Conservation (phyloP, 1,139 yeast genomes). For the Pichia sp. region DNA sequence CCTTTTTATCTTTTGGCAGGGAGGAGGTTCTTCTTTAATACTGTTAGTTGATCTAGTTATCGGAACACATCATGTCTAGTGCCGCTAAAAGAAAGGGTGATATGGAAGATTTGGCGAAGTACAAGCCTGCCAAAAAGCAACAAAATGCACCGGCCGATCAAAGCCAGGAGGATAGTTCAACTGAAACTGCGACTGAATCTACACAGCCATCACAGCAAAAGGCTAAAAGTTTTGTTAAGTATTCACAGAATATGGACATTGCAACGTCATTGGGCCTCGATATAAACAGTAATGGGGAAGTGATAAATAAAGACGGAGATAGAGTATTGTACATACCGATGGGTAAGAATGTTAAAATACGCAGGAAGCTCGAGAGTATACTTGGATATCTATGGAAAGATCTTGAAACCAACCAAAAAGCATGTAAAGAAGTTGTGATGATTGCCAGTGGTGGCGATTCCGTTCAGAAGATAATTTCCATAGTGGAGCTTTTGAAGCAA, state of each 20-base stretch:
- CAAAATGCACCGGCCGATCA: no score
- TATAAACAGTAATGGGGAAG: neutral
- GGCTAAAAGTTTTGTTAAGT: conserved; percentile 9
- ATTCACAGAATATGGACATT: conserved; percentile 12
- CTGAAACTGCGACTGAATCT: no score
- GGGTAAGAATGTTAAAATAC: conserved; percentile 21
- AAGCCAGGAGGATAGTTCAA: no score
- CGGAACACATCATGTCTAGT: no score
- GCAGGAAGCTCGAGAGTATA: conserved; percentile 15
- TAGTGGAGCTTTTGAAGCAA: conserved; percentile 25
- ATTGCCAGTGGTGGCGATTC: conserved; percentile 15
- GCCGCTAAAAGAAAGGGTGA: no score
- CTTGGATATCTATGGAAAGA: conserved; percentile 8
- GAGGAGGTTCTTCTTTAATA: no score
- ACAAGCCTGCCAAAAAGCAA: no score
- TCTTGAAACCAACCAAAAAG: neutral
- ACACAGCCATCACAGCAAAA: no score
- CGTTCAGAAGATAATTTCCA: conserved; percentile 23
- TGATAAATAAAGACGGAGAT: conserved; percentile 1
- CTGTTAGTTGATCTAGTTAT: no score
- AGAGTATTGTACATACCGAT: conserved; percentile 10
- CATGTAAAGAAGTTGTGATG: conserved; percentile 15
- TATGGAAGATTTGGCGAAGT: no score
- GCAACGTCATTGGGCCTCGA: conserved; percentile 3
- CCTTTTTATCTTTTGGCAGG: no score